A percentile compares a stretch with the other conserved stretches of the same genome.
Evolutionary conservation across 2,329 filamentous ascomycete genomes (phyloP).

Genomic region (Chrysoporthe cubensis): DNA sequence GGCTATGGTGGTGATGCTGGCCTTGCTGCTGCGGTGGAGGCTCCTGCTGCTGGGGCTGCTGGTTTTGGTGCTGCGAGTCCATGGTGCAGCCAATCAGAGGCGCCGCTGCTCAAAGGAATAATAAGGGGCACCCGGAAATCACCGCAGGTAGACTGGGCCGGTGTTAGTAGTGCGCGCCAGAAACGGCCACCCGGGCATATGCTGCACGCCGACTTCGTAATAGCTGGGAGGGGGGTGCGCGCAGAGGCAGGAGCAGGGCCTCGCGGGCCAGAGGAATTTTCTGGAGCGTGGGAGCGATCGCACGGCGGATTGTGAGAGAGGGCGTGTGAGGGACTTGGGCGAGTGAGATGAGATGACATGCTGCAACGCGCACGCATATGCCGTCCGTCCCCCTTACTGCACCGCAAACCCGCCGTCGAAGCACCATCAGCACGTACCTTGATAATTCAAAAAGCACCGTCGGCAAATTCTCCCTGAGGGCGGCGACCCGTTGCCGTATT

Average conservation of each 20-base stretch:
- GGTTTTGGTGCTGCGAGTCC: slow-evolving; percentile 26
- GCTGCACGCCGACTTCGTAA: not conserved
- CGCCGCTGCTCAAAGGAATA: slow-evolving; percentile 16
- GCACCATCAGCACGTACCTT: slow-evolving; percentile 16
- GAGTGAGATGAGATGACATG: slow-evolving; percentile 1
- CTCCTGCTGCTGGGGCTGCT: slow-evolving; percentile 7
- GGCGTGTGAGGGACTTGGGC: not conserved
- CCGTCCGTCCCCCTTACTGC: slow-evolving; percentile 17
- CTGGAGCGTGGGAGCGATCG: too few relatives aligned
- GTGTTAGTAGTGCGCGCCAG: slow-evolving; percentile 6
- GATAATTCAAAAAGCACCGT: slow-evolving; percentile 16
- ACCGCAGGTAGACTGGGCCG: not conserved
- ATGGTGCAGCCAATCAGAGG: slow-evolving; percentile 30
- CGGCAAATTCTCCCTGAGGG: not conserved
- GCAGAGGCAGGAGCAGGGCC: not conserved
- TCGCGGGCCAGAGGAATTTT: not conserved
- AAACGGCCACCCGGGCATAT: not conserved
- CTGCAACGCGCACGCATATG: slow-evolving; percentile 1
- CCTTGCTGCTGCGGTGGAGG: not conserved
- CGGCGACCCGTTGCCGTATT: slow-evolving; percentile 3
- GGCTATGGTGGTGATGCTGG: not conserved
- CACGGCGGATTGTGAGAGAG: not conserved
- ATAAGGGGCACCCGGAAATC: slow-evolving; percentile 3
- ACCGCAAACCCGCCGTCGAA: slow-evolving; percentile 7
- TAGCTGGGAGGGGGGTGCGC: not conserved